Evolutionary conservation across 768 basidiomycete genomes (phyloP), one percentile per base, ranked within the genome.

Genomic region (Pholiota molesta): DNA sequence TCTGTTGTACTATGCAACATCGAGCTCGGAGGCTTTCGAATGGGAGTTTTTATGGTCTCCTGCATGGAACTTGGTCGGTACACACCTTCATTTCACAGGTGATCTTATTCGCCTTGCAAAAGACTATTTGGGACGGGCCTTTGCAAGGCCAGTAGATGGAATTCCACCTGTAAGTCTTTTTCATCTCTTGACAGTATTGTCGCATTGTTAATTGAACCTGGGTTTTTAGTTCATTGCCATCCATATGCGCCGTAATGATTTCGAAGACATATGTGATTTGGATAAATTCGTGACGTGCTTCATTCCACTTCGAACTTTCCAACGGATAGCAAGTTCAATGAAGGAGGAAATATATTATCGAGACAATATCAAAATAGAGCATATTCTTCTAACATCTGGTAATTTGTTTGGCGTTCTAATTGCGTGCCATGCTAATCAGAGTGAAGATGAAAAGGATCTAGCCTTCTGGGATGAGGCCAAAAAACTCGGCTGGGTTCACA

Each of bases 301-400:
- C 51, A 72, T 77, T 2, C 72, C 81, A 9, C 60, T 83, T n/a
- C 68, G 75, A 19, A 75, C 67, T 10, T 80, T 76, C 62, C 75
- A 66, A 28, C 67, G 69, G 33, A 72, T 72, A 45, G 79, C 83
- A 0, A 65, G 75, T 42, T 75, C 78, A 55, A 70, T 83, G 11
- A 73, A 77, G 62, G 64, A 69, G 10, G 75, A 76, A 35, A 65
- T 83, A 17, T 61, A 67, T 37, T 56, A 69, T 35, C 75, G 71
- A 54, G 66, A 72, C 28, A 70, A 73, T 1, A 65, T 77, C 6
- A 61, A 67, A 8, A 73, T 77, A 10, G 68, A 71, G 6, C 67
- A 74, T 16, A 81, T 85, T 26, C 65, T 85, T n/a, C 70, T 83
- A 57, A 80, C 81, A 47, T 84, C 82, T 51, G 77, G 77, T 77